A percentile compares a stretch with the other conserved stretches of the same genome.
Evolutionary conservation across 1,139 yeast species (phyloP).

Genomic region (Taiozyma sp.): DNA sequence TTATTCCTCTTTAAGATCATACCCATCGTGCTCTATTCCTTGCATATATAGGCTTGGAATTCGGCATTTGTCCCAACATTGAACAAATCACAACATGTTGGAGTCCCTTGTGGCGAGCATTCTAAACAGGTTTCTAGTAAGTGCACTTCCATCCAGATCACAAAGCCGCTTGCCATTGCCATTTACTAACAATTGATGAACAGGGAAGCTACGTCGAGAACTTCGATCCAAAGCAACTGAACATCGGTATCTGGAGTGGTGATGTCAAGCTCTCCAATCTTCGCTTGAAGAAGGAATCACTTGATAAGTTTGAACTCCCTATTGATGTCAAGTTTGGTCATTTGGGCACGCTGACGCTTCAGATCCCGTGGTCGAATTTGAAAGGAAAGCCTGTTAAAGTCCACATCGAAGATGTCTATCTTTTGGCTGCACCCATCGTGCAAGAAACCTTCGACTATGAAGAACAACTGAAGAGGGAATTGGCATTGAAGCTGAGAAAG

Average conservation of each 20-base stretch:
- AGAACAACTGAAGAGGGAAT: slow-evolving; percentile 63
- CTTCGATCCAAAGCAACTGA: slow-evolving; percentile 90
- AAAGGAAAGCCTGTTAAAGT: slow-evolving; percentile 92
- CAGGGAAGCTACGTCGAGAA: slow-evolving; percentile 79
- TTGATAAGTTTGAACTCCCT: slow-evolving; percentile 83
- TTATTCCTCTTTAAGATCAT: not conserved
- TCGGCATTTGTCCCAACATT: not conserved
- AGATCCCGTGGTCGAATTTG: slow-evolving; percentile 95
- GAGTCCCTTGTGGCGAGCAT: slow-evolving; percentile 48
- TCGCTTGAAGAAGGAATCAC: slow-evolving; percentile 64
- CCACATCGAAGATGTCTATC: slow-evolving; percentile 80
- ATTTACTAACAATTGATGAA: not conserved
- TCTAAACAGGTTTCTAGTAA: slow-evolving; percentile 42
- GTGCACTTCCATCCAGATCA: slow-evolving; percentile 10
- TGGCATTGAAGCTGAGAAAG: slow-evolving; percentile 60
- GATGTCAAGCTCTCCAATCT: slow-evolving; percentile 84
- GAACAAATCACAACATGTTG: slow-evolving; percentile 29
- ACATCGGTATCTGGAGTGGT: slow-evolving; percentile 97
- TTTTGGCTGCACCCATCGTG: slow-evolving; percentile 75
- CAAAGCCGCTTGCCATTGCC: not conserved
- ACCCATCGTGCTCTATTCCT: not conserved
- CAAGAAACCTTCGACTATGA: slow-evolving; percentile 52
- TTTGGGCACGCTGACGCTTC: slow-evolving; percentile 82
- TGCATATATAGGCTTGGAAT: not conserved
- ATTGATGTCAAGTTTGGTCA: slow-evolving; percentile 90